phyloP scores from a whole-genome alignment of 2,329 filamentous ascomycete genomes.

The Myriosclerotinia scirpicola region DNA sequence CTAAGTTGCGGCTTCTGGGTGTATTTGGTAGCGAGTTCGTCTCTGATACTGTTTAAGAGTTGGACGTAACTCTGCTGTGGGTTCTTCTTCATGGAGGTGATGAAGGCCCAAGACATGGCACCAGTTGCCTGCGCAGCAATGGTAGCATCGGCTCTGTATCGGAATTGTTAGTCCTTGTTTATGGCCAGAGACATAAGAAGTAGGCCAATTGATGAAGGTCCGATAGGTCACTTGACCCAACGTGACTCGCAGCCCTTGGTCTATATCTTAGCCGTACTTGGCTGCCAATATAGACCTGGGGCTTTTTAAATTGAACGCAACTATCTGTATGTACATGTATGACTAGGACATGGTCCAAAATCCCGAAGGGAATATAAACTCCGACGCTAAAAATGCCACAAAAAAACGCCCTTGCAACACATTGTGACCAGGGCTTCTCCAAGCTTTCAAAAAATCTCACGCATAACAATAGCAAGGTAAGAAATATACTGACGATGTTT shows the following conservation, averaged over 20 bases:
- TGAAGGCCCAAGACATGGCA: constrained; percentile 98
- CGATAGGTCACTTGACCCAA: constrained; percentile 35
- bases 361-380: constrained; percentile 30
- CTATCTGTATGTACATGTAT: constrained; percentile 25
- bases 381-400: constrained; percentile 43
- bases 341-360: constrained; percentile 30
- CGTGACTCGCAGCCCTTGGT: constrained; percentile 40
- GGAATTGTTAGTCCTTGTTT: constrained; percentile 19
- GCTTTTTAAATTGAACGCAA: constrained; percentile 31
- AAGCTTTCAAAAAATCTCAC: constrained; percentile 52
- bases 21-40: constrained; percentile 84
- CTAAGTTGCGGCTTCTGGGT: constrained; percentile 94
- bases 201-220: not conserved
- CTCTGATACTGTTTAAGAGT: constrained; percentile 91
- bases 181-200: not conserved
- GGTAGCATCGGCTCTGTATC: constrained; percentile 76
- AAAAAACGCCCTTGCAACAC: constrained; percentile 54
- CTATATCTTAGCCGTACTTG: constrained; percentile 35
- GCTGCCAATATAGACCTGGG: constrained; percentile 34
- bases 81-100: constrained; percentile 85
- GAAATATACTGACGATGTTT: constrained; percentile 74
- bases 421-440: constrained; percentile 52
- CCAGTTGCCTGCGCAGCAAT: constrained; percentile 85
- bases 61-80: constrained; percentile 95
- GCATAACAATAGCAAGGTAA: constrained; percentile 56